phyloP scores from a whole-genome alignment of 2,329 filamentous ascomycete genomes.

The Didymosphaeria variabile region DNA sequence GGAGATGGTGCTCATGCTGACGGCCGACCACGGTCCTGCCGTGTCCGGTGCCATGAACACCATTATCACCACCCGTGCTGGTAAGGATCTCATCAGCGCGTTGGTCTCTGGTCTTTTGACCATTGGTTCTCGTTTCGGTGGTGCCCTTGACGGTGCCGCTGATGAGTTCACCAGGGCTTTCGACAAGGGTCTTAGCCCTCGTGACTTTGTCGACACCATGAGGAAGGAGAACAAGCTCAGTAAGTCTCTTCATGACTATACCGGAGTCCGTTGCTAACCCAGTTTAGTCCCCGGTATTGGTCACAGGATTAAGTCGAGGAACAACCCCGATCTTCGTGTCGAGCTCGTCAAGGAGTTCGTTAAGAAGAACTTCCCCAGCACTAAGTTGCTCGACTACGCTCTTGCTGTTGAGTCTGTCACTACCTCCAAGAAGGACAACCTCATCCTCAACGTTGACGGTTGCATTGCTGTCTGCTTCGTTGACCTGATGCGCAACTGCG shows the following conservation, averaged over 20 bases:
- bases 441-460: constrained; percentile 98
- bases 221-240: constrained; percentile 99
- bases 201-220: constrained; percentile 99
- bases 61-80: constrained; percentile 98
- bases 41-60: constrained; percentile 99
- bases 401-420: constrained; percentile 97
- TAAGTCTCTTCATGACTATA: constrained; percentile 51
- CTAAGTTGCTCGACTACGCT: constrained; percentile 98
- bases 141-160: constrained; percentile 95
- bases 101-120: constrained; percentile 96
- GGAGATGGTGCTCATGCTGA: constrained; percentile 99
- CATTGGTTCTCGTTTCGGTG: constrained; percentile 97
- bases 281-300: constrained; percentile 87
- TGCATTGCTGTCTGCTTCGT: constrained; percentile 99
- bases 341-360: constrained; percentile 99
- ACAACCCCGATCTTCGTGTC: constrained; percentile 99
- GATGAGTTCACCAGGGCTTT: constrained; percentile 99
- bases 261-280: constrained; percentile 26
- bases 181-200: constrained; percentile 96
- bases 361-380: constrained; percentile 94
- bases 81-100: constrained; percentile 96
- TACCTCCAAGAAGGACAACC: constrained; percentile 99
- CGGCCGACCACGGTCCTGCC: constrained; percentile 97
- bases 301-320: constrained; percentile 98
- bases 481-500: constrained; percentile 95